These are phyloP conservation scores for Cordyceps tenuipes DNA, from an alignment of 2,329 filamentous ascomycete species.

Conservation along the genomic window DNA sequence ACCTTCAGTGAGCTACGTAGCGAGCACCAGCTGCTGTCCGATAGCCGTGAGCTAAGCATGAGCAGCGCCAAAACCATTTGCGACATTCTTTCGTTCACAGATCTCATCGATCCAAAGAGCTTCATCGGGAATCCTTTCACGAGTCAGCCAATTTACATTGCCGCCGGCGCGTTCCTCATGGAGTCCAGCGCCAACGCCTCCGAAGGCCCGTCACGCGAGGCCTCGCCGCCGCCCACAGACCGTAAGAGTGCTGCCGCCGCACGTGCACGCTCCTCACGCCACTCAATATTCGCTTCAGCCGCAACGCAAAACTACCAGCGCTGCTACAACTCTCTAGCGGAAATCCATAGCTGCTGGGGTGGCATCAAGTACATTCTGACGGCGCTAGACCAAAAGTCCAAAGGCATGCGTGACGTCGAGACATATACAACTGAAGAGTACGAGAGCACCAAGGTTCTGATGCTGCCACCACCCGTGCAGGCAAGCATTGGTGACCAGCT, in stretches of 20 bases:
- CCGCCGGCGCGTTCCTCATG: constrained; percentile 79
- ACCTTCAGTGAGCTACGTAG: constrained; percentile 54
- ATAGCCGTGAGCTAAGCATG: constrained; percentile 76
- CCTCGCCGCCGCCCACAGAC: constrained; percentile 34
- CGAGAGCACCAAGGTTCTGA: constrained; percentile 54
- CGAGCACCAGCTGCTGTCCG: constrained; percentile 65
- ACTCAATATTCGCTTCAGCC: constrained; percentile 69
- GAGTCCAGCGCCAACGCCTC: constrained; percentile 68
- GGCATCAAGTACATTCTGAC: constrained; percentile 82
- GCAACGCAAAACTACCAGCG: constrained; percentile 82
- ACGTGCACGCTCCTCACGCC: constrained; percentile 45
- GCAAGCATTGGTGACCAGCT: constrained; percentile 31
- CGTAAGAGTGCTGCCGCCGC: constrained; percentile 10
- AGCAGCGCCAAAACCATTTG: constrained; percentile 87
- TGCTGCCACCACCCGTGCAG: constrained; percentile 28
- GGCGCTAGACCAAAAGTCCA: constrained; percentile 77
- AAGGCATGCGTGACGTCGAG: constrained; percentile 73
- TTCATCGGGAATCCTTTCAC: constrained; percentile 85
- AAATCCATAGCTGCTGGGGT: constrained; percentile 78
- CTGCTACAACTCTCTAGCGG: constrained; percentile 75
- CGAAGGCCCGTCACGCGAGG: constrained; percentile 47
- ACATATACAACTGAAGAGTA: constrained; percentile 65
- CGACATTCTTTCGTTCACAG: constrained; percentile 78
- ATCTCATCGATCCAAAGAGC: constrained; percentile 76
- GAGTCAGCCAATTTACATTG: constrained; percentile 85